These are phyloP conservation scores for Vitellaria paradoxa DNA, from an alignment of 179 eudicot genomes.

Conservation along the genomic window DNA sequence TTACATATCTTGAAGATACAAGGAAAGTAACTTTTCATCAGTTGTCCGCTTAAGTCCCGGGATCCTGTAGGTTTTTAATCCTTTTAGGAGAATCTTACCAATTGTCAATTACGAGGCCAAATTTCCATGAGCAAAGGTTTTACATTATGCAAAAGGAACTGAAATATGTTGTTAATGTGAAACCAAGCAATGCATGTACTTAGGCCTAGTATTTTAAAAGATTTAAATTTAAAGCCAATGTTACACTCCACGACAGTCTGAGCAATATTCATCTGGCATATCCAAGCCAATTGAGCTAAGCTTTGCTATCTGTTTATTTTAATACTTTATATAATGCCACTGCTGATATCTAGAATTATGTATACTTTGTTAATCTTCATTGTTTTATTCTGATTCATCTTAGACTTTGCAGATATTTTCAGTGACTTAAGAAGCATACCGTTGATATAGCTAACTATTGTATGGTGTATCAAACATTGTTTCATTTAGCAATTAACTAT, in stretches of 20 bases:
- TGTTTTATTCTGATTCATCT: neutral
- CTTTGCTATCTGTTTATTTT: neutral
- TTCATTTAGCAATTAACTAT: neutral
- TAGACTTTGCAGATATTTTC: neutral
- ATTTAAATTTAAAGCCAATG: too few relatives aligned
- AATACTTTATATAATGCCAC: too few relatives aligned
- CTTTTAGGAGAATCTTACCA: neutral
- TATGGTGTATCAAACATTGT: too few relatives aligned
- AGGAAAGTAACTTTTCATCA: neutral
- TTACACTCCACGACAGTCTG: too few relatives aligned
- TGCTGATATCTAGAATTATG: neutral
- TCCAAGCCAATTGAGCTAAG: neutral
- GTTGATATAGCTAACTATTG: neutral
- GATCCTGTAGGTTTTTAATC: neutral
- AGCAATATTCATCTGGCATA: neutral
- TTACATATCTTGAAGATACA: neutral
- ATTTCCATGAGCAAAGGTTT: neutral
- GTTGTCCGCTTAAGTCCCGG: neutral
- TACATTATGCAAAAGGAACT: neutral
- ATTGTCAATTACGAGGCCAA: neutral
- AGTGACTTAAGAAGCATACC: neutral
- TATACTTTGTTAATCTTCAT: neutral
- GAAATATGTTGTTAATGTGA: neutral
- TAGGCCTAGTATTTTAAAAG: too few relatives aligned
- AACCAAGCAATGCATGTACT: neutral